These are phyloP conservation scores for Pisolithus tinctorius DNA, from an alignment of 768 basidiomycete species.

Conservation along the genomic window DNA sequence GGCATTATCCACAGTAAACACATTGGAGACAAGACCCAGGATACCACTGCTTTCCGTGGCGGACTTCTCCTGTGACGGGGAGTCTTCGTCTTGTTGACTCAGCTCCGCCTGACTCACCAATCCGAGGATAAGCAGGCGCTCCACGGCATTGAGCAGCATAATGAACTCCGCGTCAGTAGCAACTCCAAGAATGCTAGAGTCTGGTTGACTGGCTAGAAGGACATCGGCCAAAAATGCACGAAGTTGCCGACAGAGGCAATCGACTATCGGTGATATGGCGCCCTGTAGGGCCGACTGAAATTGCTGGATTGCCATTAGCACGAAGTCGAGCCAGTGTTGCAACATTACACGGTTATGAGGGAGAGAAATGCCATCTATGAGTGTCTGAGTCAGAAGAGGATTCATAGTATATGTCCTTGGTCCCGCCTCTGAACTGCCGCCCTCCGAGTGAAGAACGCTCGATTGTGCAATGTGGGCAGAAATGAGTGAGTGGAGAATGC, in stretches of 20 bases:
- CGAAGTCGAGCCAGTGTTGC: constrained; percentile 96
- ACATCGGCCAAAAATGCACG: constrained; percentile 50
- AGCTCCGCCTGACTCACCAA: constrained; percentile 51
- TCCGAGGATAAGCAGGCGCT: constrained; percentile 72
- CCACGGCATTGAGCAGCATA: constrained; percentile 78
- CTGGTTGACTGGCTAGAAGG: constrained; percentile 34
- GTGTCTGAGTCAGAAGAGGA: constrained; percentile 66
- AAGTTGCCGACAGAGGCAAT: constrained; percentile 72
- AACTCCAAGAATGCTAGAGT: constrained; percentile 39
- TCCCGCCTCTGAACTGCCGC: constrained; percentile 25
- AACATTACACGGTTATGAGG: constrained; percentile 70
- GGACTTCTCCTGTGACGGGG: constrained; percentile 42
- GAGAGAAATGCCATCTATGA: constrained; percentile 73
- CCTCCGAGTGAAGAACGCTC: constrained; percentile 23
- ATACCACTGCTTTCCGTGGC: constrained; percentile 57
- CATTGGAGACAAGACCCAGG: constrained; percentile 85
- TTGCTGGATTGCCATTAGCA: constrained; percentile 84
- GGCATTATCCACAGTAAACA: constrained; percentile 71
- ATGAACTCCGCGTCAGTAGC: constrained; percentile 78
- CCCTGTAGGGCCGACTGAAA: constrained; percentile 67
- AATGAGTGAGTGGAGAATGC: constrained; percentile 82
- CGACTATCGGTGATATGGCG: constrained; percentile 67
- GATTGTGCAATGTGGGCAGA: constrained; percentile 37
- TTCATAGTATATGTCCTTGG: constrained; percentile 46
- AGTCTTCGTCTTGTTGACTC: constrained; percentile 51